phyloP scores from a whole-genome alignment of 257 asterid species.

The Marsdenia floribunda region DNA sequence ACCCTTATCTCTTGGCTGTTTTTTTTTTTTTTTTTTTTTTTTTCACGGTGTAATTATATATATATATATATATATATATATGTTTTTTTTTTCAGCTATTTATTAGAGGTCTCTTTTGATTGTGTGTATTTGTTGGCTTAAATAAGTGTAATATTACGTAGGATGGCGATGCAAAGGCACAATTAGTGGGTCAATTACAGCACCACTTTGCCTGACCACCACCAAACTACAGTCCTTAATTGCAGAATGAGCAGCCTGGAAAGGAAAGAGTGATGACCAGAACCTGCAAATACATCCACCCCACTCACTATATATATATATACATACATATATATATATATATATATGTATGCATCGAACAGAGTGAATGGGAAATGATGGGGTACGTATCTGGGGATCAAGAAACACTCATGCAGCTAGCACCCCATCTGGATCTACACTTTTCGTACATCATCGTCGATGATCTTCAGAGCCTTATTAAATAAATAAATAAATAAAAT shows the following conservation, averaged over 20 bases:
- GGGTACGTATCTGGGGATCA: constrained; percentile 10
- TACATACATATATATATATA: too few species aligned
- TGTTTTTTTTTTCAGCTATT: too few species aligned
- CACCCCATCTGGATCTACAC: constrained; percentile 8
- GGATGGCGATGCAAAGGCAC: neutral
- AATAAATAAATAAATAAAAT: too few species aligned
- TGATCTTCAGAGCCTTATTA: neutral
- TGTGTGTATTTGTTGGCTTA: too few species aligned
- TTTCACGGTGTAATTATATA: too few species aligned
- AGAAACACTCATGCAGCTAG: constrained; percentile 11
- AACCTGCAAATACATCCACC: constrained; percentile 1
- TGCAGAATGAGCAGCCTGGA: neutral
- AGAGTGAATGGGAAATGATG: constrained; percentile 4
- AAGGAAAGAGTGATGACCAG: neutral
- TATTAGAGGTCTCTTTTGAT: too few species aligned
- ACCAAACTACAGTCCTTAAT: neutral
- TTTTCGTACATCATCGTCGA: constrained; percentile 1
- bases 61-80: too few species aligned
- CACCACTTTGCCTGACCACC: neutral
- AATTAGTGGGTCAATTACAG: neutral
- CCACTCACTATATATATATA: too few species aligned
- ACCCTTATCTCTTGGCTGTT: neutral
- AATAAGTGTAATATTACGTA: neutral
- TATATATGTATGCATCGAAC: neutral
- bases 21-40: neutral